These are phyloP conservation scores for Penicillium coprophilum DNA, from an alignment of 495 filamentous ascomycete species.

Conservation along the genomic window DNA sequence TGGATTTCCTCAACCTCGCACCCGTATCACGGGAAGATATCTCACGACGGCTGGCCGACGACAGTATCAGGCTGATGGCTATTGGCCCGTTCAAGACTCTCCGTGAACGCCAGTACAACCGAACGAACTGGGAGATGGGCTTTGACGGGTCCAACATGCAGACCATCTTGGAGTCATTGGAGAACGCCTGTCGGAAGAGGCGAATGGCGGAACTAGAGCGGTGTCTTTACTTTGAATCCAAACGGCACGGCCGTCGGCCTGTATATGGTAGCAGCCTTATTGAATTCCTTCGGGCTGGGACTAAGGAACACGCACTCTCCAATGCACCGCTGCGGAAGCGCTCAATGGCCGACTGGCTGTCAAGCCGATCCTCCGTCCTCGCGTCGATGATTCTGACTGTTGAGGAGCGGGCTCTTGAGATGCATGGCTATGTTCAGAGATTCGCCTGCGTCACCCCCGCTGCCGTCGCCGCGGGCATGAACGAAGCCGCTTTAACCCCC, in stretches of 20 bases:
- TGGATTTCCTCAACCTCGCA: slow-evolving; percentile 79
- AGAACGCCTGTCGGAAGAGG: slow-evolving; percentile 66
- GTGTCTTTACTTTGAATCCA: slow-evolving; percentile 75
- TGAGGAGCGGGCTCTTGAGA: slow-evolving; percentile 63
- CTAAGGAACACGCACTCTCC: slow-evolving; percentile 43
- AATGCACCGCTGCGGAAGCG: slow-evolving; percentile 42
- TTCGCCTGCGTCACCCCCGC: slow-evolving; percentile 91
- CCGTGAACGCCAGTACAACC: slow-evolving; percentile 59
- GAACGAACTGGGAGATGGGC: slow-evolving; percentile 58
- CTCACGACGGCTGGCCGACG: slow-evolving; percentile 59
- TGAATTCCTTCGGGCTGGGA: slow-evolving; percentile 65
- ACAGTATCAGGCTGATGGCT: slow-evolving; percentile 62
- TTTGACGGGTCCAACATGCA: slow-evolving; percentile 64
- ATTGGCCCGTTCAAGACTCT: slow-evolving; percentile 61
- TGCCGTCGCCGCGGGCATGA: slow-evolving; percentile 76
- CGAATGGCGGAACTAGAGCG: slow-evolving; percentile 78
- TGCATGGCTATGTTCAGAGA: slow-evolving; percentile 76
- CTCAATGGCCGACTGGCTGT: slow-evolving; percentile 67
- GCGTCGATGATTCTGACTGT: slow-evolving; percentile 71
- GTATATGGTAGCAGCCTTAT: slow-evolving; percentile 77
- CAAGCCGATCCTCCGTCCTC: slow-evolving; percentile 66
- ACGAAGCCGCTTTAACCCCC: slow-evolving; percentile 64
- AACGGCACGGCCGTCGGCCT: slow-evolving; percentile 76
- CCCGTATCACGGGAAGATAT: slow-evolving; percentile 69
- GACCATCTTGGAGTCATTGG: slow-evolving; percentile 68